Conservation (phyloP, 805 yeast genomes). For the Jamesozyma jinghongensis region DNA sequence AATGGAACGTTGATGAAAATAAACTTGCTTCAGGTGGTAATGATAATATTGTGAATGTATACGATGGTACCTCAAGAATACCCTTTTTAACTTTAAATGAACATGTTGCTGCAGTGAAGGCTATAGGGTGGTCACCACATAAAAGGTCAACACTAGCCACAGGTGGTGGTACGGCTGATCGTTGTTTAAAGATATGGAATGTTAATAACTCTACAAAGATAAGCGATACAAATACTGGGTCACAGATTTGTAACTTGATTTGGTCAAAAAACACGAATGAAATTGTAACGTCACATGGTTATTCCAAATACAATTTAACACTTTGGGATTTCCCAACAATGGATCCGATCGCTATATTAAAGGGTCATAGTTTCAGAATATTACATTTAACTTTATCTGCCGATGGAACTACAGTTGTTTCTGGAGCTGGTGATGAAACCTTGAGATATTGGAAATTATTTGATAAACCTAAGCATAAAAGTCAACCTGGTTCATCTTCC, state of each 20-base stretch:
- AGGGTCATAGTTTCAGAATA: conserved; percentile 92
- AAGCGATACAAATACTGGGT: conserved; percentile 85
- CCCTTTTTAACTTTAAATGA: conserved; percentile 72
- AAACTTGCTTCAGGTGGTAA: conserved; percentile 94
- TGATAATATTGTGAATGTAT: conserved; percentile 74
- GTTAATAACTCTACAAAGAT: conserved; percentile 66
- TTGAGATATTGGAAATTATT: conserved; percentile 92
- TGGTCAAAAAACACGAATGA: conserved; percentile 94
- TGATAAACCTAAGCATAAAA: conserved; percentile 58
- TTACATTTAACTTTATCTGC: conserved; percentile 84
- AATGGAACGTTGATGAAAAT: conserved; percentile 88
- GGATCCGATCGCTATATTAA: conserved; percentile 87
- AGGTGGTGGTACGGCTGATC: conserved; percentile 96
- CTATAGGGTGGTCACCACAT: conserved; percentile 96
- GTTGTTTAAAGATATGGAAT: conserved; percentile 86
- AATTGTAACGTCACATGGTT: conserved; percentile 91
- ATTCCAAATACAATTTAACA: conserved; percentile 78
- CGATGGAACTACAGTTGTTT: conserved; percentile 92
- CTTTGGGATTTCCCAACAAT: conserved; percentile 89
- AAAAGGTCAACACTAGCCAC: conserved; percentile 87
- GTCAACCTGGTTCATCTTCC: conserved; percentile 47
- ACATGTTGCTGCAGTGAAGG: conserved; percentile 93
- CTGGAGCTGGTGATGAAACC: conserved; percentile 99
- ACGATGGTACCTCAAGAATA: conserved; percentile 64
- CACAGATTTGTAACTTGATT: conserved; percentile 87